Evolutionary conservation across 192 early-diverging fungal genomes (phyloP), one percentile per base, ranked within the genome.

Genomic region (Entrophospora sp.): DNA sequence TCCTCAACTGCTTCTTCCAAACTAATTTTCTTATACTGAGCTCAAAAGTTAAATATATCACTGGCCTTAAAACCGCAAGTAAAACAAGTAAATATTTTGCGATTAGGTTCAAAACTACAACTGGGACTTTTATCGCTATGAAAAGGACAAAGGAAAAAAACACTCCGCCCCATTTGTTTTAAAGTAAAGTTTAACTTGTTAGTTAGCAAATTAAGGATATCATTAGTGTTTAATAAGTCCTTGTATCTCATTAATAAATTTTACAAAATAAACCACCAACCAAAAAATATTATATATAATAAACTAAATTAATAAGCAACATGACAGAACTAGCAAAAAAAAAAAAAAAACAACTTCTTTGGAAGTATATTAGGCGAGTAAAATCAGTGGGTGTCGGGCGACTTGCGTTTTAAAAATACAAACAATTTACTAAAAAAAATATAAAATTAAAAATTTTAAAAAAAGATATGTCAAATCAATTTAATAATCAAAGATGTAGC

Each of bases 81-180:
- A 34, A 57, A 57, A 13, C 55, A 57, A n/a, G 55, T 57, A 57
- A 57, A 57, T 57, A 57, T 57, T 57, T 57, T 57, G 3, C 55
- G 55, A 31, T 34, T 32, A 57, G 55, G 55, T 31, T 57, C 55
- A 57, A 57, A 57, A 57, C 55, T 57, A 22, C 22, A 31, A 57
- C 55, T 57, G 5, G 55, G 55, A 57, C 32, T 57, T 57, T 57
- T 57, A n/a, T 57, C 55, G 1, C 14, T 10, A 20, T 57, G 55
- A 57, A 57, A 57, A 3, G 55, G 55, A 35, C 55, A 57, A 34
- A 57, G 55, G n/a, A 57, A 57, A 49, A 57, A 57, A 57, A 57
- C 31, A 57, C 55, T 57, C 16, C 28, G 5, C 20, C 55, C 55
- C 35, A 35, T 36, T 20, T 57, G 55, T 34, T 57, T 57, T 14